phyloP scores from a whole-genome alignment of 208 protist species.

The Leishmania braziliensis region DNA sequence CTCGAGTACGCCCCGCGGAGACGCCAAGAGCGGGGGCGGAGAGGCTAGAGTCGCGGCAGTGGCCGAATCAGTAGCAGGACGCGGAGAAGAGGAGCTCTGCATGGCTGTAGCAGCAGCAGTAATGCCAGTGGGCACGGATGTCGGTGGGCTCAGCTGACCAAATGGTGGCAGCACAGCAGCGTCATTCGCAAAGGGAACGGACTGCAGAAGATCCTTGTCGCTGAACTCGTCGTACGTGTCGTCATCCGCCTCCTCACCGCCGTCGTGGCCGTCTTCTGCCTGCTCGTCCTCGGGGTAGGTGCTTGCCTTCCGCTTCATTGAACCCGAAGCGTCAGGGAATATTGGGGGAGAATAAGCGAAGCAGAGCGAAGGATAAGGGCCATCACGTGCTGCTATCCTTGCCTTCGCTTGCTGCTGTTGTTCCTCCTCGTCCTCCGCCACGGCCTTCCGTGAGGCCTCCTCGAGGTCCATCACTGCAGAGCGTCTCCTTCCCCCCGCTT shows the following conservation, averaged over 20 bases:
- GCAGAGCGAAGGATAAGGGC: not conserved
- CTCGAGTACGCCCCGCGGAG: conserved; percentile 26
- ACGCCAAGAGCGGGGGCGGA: not conserved
- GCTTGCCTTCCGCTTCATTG: not conserved
- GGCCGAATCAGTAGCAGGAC: not conserved
- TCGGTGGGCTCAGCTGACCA: not conserved
- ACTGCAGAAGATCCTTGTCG: conserved; percentile 51
- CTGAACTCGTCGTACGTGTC: conserved; percentile 35
- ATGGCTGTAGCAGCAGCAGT: not conserved
- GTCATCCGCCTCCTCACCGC: not conserved
- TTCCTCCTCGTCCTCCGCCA: conserved; percentile 16
- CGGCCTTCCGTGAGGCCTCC: conserved; percentile 24
- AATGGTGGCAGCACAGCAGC: conserved; percentile 2
- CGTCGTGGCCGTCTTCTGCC: not conserved
- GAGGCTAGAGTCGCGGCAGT: not conserved
- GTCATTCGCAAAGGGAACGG: conserved; percentile 49
- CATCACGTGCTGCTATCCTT: not conserved
- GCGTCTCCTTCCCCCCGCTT: not conserved
- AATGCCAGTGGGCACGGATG: not conserved
- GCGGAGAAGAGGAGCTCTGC: not conserved
- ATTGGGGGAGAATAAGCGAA: not conserved
- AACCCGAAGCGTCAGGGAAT: not conserved
- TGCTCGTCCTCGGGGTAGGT: not conserved
- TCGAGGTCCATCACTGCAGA: conserved; percentile 27
- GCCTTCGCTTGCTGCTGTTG: not conserved